Evolutionary conservation across 352 stramenopile genomes (phyloP).

Genomic region (Globisporangium carolinianum): DNA sequence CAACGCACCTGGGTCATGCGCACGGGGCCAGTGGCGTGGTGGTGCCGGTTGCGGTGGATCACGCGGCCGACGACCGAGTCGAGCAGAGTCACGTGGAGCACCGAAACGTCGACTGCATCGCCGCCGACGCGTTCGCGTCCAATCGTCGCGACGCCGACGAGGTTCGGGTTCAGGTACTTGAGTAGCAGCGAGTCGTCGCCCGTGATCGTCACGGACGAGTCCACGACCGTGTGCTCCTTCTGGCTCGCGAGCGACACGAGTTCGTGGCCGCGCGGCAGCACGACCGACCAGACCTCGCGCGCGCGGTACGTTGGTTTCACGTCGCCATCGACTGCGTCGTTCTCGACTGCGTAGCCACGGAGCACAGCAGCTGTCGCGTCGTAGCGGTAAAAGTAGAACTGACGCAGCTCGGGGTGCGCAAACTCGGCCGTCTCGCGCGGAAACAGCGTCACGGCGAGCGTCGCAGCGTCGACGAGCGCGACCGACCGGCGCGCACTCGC

Average conservation of each 20-base stretch:
- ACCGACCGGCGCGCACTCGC: slow-evolving; percentile 44
- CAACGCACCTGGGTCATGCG: slow-evolving; percentile 57
- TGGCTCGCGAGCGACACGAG: slow-evolving; percentile 53
- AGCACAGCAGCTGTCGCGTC: slow-evolving; percentile 37
- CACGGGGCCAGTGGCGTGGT: slow-evolving; percentile 58
- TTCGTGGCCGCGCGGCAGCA: slow-evolving; percentile 47
- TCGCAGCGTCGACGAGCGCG: slow-evolving; percentile 43
- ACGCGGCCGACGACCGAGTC: slow-evolving; percentile 93
- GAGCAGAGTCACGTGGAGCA: slow-evolving; percentile 88
- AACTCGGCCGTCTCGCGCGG: slow-evolving; percentile 32
- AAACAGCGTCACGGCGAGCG: slow-evolving; percentile 50
- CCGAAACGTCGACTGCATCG: slow-evolving; percentile 26
- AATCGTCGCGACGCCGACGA: slow-evolving; percentile 90
- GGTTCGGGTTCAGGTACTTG: slow-evolving; percentile 97
- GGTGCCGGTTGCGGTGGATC: slow-evolving; percentile 88
- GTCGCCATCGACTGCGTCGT: slow-evolving; percentile 8
- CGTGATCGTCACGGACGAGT: slow-evolving; percentile 76
- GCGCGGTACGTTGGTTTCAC: slow-evolving; percentile 26
- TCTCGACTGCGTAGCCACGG: slow-evolving; percentile 51
- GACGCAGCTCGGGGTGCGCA: slow-evolving; percentile 44
- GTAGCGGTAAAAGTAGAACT: slow-evolving; percentile 83
- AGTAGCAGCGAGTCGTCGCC: slow-evolving; percentile 96
- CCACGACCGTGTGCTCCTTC: slow-evolving; percentile 54
- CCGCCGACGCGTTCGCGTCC: slow-evolving; percentile 30
- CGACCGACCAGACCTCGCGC: slow-evolving; percentile 59